phyloP scores from a whole-genome alignment of 176 grass and related monocot species.

The Avena eriantha region DNA sequence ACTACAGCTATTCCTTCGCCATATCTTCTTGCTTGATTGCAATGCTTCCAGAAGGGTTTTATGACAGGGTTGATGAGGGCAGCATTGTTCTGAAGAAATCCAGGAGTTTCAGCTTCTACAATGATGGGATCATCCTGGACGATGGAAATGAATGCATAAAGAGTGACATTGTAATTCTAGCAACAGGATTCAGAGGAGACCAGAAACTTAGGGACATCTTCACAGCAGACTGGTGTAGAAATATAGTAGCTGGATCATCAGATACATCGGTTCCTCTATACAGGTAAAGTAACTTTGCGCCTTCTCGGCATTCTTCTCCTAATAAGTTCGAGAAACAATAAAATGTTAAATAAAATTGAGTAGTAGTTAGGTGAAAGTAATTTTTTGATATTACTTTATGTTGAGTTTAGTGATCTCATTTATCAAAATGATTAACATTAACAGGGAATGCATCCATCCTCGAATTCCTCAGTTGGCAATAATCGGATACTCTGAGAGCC shows the following conservation, averaged over 20 bases:
- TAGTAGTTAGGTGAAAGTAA: neutral
- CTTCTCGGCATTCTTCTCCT: no score
- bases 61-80: conserved; percentile 81
- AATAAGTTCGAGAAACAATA: no score
- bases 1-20: conserved; percentile 82
- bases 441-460: conserved; percentile 82
- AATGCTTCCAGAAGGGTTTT: conserved; percentile 77
- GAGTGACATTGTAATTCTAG: conserved; percentile 79
- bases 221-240: conserved; percentile 63
- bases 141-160: conserved; percentile 55
- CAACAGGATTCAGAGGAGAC: conserved; percentile 89
- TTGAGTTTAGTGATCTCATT: conserved; percentile 18
- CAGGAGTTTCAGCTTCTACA: conserved; percentile 70
- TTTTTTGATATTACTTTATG: conserved; percentile 13
- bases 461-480: conserved; percentile 80
- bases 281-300: conserved; percentile 47
- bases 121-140: conserved; percentile 63
- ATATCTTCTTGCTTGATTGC: conserved; percentile 73
- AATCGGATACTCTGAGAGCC: conserved; percentile 78
- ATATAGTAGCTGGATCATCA: conserved; percentile 67
- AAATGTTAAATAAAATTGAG: conserved; percentile 6
- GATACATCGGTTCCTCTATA: conserved; percentile 66
- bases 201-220: conserved; percentile 90
- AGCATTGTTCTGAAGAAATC: conserved; percentile 84
- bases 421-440: conserved; percentile 23